phyloP scores from a whole-genome alignment of 108 stramenopile species.

The Pseudonitzschia pungens region DNA sequence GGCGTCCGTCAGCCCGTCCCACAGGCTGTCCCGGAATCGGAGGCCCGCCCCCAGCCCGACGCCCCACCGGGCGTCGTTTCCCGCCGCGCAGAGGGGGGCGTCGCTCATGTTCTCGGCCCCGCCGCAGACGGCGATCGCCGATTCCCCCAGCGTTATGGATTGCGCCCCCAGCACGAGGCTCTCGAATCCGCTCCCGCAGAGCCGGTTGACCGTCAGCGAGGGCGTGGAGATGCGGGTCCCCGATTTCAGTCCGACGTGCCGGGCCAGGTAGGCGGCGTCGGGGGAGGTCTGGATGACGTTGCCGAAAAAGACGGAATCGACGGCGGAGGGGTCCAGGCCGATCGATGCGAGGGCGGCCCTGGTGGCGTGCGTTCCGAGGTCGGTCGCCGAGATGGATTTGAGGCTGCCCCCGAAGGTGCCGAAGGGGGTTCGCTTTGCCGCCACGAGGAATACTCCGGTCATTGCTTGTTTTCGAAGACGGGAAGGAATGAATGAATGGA shows the following conservation, averaged over 20 bases:
- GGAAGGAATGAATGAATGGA: no score
- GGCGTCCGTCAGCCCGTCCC: conserved; percentile 90
- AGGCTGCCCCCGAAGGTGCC: conserved; percentile 95
- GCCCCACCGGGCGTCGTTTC: conserved; percentile 88
- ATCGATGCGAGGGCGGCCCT: conserved; percentile 72
- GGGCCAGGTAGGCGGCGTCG: conserved; percentile 93
- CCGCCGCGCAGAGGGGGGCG: conserved; percentile 84
- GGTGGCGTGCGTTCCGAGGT: conserved; percentile 74
- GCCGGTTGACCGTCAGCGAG: conserved; percentile 94
- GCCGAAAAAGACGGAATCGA: conserved; percentile 92
- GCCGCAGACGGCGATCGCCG: conserved; percentile 85
- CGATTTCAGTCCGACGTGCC: conserved; percentile 89
- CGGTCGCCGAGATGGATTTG: conserved; percentile 74
- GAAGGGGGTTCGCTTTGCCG: conserved; percentile 99
- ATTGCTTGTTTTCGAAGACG: conserved; percentile 18
- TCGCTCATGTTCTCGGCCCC: conserved; percentile 98
- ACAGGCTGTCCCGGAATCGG: conserved; percentile 54
- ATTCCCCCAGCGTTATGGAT: conserved; percentile 87
- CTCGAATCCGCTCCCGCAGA: conserved; percentile 98
- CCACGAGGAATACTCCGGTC: conserved; percentile 90
- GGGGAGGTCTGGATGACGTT: conserved; percentile 93
- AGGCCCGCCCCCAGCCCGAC: conserved; percentile 86
- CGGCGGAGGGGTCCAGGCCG: conserved; percentile 64
- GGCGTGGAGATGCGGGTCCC: conserved; percentile 78
- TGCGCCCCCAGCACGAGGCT: conserved; percentile 90